Conservation (phyloP, 2,329 filamentous ascomycete genomes). For the Gaeumannomyces tritici region DNA sequence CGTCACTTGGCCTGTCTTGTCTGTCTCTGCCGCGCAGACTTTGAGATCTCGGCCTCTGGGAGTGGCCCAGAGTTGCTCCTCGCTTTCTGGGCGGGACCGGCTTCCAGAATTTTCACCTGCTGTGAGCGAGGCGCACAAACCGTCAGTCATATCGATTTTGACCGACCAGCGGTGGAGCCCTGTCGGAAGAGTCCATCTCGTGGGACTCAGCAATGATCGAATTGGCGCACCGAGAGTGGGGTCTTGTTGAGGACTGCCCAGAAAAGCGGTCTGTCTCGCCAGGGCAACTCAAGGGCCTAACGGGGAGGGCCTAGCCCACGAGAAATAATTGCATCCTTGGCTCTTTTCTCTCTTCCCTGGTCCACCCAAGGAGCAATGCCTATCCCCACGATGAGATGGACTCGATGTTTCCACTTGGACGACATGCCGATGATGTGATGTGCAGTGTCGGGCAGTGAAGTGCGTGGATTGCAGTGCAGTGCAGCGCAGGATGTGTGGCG, state of each 20-base stretch:
- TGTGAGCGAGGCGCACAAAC: neutral
- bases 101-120: neutral
- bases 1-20: neutral
- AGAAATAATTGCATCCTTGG: neutral
- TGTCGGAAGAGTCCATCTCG: neutral
- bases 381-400: neutral
- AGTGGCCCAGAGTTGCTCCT: neutral
- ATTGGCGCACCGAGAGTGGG: neutral
- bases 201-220: neutral
- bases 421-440: neutral
- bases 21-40: neutral
- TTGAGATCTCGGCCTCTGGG: too few relatives aligned
- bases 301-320: neutral
- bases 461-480: neutral
- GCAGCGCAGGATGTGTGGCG: neutral
- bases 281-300: neutral
- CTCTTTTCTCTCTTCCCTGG: neutral
- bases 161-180: neutral
- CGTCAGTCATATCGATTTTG: neutral
- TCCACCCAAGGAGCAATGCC: too few relatives aligned
- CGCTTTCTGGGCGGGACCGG: neutral
- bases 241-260: neutral
- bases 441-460: too few relatives aligned
- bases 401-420: neutral
- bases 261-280: slow-evolving; percentile 2